Conservation (phyloP, 306 rosid genomes). For the Chamaecrista fasciculata region DNA sequence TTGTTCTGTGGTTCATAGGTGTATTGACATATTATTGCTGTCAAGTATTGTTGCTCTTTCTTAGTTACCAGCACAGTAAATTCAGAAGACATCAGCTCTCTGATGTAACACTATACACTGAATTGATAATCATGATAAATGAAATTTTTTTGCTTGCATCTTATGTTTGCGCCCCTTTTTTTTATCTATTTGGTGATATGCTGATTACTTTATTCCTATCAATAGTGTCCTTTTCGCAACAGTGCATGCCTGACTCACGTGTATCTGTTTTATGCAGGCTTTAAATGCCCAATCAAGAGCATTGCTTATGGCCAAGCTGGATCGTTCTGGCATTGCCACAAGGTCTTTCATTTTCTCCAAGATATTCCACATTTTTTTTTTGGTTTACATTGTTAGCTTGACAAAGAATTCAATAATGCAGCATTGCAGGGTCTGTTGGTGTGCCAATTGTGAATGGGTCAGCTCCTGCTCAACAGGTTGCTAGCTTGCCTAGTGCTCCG, state of each 20-base stretch:
- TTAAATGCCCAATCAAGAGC: slow-evolving; percentile 98
- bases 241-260: slow-evolving; percentile 10
- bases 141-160: background rate
- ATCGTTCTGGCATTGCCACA: slow-evolving; percentile 79
- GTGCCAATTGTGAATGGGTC: slow-evolving; percentile 69
- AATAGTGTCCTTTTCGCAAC: background rate
- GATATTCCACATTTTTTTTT: background rate
- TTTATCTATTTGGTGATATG: no score
- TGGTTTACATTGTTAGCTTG: background rate
- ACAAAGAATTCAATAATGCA: slow-evolving; percentile 37
- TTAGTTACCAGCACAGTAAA: background rate
- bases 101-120: background rate
- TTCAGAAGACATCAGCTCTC: background rate
- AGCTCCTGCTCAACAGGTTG: slow-evolving; percentile 53
- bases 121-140: background rate
- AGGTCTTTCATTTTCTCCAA: slow-evolving; percentile 47
- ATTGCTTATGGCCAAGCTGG: slow-evolving; percentile 88
- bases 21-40: slow-evolving; percentile 20
- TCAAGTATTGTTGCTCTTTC: slow-evolving; percentile 12
- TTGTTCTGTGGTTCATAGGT: slow-evolving; percentile 7
- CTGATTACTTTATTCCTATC: background rate
- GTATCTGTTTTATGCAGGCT: slow-evolving; percentile 50
- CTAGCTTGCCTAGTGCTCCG: slow-evolving; percentile 65
- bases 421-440: slow-evolving; percentile 68
- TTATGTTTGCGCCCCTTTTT: no score